phyloP scores from a whole-genome alignment of 805 yeast genomes.

The Saccharomycopsis selenospora region DNA sequence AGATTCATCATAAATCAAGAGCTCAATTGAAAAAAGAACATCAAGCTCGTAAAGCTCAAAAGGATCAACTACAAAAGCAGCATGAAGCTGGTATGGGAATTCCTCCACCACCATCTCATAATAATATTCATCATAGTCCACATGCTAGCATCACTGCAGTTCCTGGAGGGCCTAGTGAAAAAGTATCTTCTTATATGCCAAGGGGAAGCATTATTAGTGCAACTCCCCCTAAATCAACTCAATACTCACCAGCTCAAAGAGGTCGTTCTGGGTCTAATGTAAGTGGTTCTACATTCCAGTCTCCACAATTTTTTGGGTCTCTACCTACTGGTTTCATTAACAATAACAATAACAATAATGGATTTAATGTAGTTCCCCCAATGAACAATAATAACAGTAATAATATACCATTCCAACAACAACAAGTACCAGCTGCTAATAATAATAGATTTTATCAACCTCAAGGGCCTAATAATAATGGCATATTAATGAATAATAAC shows the following conservation, averaged over 20 bases:
- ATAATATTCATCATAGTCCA: background rate
- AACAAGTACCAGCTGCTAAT: background rate
- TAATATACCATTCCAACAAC: too few relatives aligned
- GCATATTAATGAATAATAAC: background rate
- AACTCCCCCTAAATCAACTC: background rate
- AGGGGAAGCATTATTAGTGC: background rate
- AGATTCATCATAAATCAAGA: slow-evolving; percentile 4
- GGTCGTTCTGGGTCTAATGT: background rate
- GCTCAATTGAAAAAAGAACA: slow-evolving; percentile 15
- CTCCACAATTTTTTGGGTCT: too few relatives aligned
- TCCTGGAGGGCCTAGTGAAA: background rate
- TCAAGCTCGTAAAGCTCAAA: slow-evolving; percentile 3
- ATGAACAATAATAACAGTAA: too few relatives aligned
- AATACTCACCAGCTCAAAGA: background rate
- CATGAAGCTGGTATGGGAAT: background rate
- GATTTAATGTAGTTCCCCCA: too few relatives aligned
- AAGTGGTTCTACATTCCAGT: background rate
- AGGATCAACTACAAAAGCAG: slow-evolving; percentile 1
- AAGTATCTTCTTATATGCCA: background rate
- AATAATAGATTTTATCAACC: background rate
- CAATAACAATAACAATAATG: too few relatives aligned
- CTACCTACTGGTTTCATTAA: too few relatives aligned
- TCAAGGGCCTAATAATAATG: background rate
- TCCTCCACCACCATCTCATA: background rate
- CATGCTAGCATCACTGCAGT: background rate